Conservation (phyloP, 768 basidiomycete genomes). For the Mycena galopus region DNA sequence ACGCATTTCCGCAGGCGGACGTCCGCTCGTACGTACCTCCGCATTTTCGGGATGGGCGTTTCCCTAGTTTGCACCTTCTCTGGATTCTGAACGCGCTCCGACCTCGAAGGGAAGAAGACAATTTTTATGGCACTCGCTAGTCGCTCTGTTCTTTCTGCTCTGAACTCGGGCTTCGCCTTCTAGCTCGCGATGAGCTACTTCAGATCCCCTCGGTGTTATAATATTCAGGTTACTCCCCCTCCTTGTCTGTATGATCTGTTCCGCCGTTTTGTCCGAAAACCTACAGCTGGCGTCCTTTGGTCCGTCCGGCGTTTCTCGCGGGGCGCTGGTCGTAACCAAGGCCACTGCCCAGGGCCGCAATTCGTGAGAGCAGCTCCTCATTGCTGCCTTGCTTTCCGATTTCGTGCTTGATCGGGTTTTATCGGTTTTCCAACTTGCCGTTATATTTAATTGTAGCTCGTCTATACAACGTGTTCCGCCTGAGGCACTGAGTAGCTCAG, state of each 20-base stretch:
- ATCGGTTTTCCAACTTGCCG: not conserved
- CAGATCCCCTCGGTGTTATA: not conserved
- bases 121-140: conserved; percentile 28
- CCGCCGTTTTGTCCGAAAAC: too few relatives aligned
- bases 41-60: conserved; percentile 8
- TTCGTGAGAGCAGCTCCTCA: conserved; percentile 18
- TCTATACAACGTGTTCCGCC: too few relatives aligned
- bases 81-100: conserved; percentile 23
- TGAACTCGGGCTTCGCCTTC: conserved; percentile 26
- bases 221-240: too few relatives aligned
- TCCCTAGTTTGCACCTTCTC: conserved; percentile 4
- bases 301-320: not conserved
- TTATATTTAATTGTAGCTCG: not conserved
- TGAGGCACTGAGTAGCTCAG: too few relatives aligned
- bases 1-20: not conserved
- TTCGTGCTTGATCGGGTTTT: not conserved
- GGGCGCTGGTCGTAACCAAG: conserved; percentile 17
- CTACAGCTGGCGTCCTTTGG: too few relatives aligned
- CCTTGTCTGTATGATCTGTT: too few relatives aligned
- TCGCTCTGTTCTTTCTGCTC: conserved; percentile 7
- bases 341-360: conserved; percentile 7
- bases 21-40: conserved; percentile 26
- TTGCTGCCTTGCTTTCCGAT: conserved; percentile 14
- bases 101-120: conserved; percentile 23
- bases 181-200: conserved; percentile 10